A percentile compares a stretch with the other conserved stretches of the same genome.
phyloP scores from a whole-genome alignment of 495 filamentous ascomycete genomes.

The Neurospora sp. region DNA sequence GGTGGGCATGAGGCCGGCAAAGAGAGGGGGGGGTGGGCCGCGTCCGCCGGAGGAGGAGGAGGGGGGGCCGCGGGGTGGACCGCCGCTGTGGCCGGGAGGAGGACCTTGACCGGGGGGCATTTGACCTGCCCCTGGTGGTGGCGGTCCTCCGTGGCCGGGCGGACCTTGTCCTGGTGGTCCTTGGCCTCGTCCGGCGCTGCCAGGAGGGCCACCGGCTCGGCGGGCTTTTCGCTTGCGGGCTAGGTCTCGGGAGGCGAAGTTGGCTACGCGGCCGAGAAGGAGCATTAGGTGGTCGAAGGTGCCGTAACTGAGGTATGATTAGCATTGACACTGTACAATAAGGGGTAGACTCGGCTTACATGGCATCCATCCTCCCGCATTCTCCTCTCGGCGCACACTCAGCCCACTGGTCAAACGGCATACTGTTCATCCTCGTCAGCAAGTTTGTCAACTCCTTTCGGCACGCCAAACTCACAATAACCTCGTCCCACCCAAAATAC shows the following conservation, averaged over 20 bases:
- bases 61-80: constrained; percentile 3
- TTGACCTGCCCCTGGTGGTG: background rate
- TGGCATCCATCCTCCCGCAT: constrained; percentile 65
- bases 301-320: constrained; percentile 46
- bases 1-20: constrained; percentile 58
- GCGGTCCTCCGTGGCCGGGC: background rate
- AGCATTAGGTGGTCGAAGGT: constrained; percentile 79
- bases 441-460: background rate
- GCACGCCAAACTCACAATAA: constrained; percentile 56
- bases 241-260: constrained; percentile 71
- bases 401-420: constrained; percentile 69
- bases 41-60: constrained; percentile 12
- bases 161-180: background rate
- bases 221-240: constrained; percentile 59
- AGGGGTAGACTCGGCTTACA: constrained; percentile 30
- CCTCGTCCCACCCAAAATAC: constrained; percentile 73
- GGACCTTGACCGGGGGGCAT: background rate
- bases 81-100: background rate
- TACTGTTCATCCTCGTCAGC: constrained; percentile 38
- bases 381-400: constrained; percentile 77
- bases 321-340: background rate
- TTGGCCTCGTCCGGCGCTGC: constrained; percentile 11
- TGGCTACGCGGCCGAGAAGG: constrained; percentile 68
- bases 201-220: constrained; percentile 24
- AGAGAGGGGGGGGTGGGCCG: constrained; percentile 29